Percentiles rank a stretch among this genome's conserved stretches.
Evolutionary conservation across 2,329 filamentous ascomycete genomes (phyloP).

Genomic region (Dothideomycetes sp.): DNA sequence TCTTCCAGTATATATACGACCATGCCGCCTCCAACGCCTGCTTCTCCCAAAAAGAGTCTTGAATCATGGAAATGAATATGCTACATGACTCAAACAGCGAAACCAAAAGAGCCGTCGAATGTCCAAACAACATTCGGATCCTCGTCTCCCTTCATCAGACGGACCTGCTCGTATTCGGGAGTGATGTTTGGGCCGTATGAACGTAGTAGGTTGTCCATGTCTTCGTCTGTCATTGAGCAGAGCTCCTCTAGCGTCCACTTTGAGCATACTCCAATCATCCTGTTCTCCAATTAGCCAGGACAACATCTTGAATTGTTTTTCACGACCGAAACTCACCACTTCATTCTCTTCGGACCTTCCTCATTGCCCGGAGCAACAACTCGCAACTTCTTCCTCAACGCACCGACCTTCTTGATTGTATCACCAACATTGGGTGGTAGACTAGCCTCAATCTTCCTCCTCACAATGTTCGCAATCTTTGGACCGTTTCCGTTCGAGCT

Average conservation of each 20-base stretch:
- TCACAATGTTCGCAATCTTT: conserved; percentile 74
- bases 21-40: not conserved
- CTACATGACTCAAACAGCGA: not conserved
- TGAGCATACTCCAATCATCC: conserved; percentile 90
- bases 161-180: conserved; percentile 31
- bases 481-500: conserved; percentile 96
- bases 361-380: conserved; percentile 60
- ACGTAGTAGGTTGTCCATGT: conserved; percentile 69
- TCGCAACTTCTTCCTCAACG: conserved; percentile 66
- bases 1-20: not conserved
- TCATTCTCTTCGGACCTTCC: conserved; percentile 80
- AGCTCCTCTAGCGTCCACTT: conserved; percentile 76
- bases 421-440: conserved; percentile 72
- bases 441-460: conserved; percentile 65
- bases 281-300: conserved; percentile 29
- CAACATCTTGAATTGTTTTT: no score
- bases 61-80: no score
- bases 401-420: conserved; percentile 76
- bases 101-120: conserved; percentile 39
- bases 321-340: no score
- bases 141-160: conserved; percentile 23
- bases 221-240: conserved; percentile 67
- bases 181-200: conserved; percentile 50
- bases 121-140: conserved; percentile 15
- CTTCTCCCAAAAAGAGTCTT: not conserved